A percentile compares a stretch with the other conserved stretches of the same genome.
These are phyloP conservation scores for Fomitopsis palustris DNA, from an alignment of 1,284 basidiomycete species.

Conservation along the genomic window DNA sequence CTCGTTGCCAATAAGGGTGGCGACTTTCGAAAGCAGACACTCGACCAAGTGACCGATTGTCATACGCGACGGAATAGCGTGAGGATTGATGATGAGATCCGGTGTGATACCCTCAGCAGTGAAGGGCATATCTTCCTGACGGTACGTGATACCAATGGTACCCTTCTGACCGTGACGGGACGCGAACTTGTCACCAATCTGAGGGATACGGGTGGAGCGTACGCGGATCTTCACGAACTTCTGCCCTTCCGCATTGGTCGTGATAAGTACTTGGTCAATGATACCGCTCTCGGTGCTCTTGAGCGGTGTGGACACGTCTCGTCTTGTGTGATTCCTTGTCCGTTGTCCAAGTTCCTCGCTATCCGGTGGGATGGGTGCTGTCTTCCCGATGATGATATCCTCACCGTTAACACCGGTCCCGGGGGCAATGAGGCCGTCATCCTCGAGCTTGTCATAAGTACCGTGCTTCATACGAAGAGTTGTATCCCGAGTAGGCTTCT, in stretches of 20 bases:
- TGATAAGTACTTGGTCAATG: conserved; percentile 96
- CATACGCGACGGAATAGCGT: conserved; percentile 99
- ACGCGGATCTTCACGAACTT: conserved; percentile 99
- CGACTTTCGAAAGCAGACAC: conserved; percentile 94
- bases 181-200: conserved; percentile 99
- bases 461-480: conserved; percentile 98
- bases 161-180: conserved; percentile 99
- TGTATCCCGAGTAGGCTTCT: conserved; percentile 92
- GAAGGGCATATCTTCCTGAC: conserved; percentile 99
- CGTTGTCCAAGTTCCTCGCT: conserved; percentile 97
- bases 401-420: conserved; percentile 95
- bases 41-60: conserved; percentile 99
- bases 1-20: conserved; percentile 93
- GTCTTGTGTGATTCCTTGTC: conserved; percentile 84
- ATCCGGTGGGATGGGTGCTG: conserved; percentile 94
- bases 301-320: conserved; percentile 95
- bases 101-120: conserved; percentile 95
- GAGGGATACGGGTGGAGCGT: conserved; percentile 92
- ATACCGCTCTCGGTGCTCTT: conserved; percentile 98
- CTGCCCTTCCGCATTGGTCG: conserved; percentile 93
- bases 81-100: conserved; percentile 98
- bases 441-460: conserved; percentile 97
- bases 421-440: conserved; percentile 93
- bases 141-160: conserved; percentile 98
- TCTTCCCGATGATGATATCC: conserved; percentile 99